Percentiles rank a stretch among this genome's conserved stretches.
Evolutionary conservation across 345 rosid species (phyloP).

Genomic region (Dovyalis caffra): DNA sequence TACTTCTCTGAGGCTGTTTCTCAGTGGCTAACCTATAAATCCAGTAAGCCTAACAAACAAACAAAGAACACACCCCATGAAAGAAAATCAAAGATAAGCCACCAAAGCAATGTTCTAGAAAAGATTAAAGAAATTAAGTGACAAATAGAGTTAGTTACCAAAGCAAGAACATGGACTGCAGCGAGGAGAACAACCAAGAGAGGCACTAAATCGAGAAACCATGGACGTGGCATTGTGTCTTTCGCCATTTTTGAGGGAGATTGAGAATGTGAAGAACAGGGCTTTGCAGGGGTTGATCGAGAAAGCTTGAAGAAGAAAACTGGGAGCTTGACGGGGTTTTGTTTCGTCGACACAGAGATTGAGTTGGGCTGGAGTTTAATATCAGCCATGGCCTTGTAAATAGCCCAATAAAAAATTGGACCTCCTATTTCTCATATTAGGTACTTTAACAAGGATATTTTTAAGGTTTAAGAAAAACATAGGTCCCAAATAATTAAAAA

Average conservation of each 20-base stretch:
- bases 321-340: no score
- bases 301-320: no score
- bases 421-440: no score
- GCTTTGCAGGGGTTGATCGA: no score
- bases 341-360: no score
- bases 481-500: no score
- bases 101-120: background rate
- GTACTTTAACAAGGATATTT: no score
- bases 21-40: constrained; percentile 75
- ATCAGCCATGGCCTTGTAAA: no score
- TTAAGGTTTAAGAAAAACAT: no score
- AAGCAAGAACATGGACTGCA: constrained; percentile 77
- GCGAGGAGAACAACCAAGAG: constrained; percentile 58
- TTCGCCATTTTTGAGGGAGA: constrained; percentile 43
- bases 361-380: no score
- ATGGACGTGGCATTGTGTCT: constrained; percentile 46
- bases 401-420: no score
- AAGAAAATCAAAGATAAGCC: background rate
- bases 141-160: constrained; percentile 36
- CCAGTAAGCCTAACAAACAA: constrained; percentile 68
- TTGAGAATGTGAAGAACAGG: background rate
- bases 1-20: constrained; percentile 70
- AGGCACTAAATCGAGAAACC: constrained; percentile 73
- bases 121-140: background rate
- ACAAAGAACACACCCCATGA: background rate